Percentiles rank a stretch among this genome's conserved stretches.
These are phyloP conservation scores for Chalciporus sp. DNA, from an alignment of 1,284 basidiomycete species.

Conservation along the genomic window DNA sequence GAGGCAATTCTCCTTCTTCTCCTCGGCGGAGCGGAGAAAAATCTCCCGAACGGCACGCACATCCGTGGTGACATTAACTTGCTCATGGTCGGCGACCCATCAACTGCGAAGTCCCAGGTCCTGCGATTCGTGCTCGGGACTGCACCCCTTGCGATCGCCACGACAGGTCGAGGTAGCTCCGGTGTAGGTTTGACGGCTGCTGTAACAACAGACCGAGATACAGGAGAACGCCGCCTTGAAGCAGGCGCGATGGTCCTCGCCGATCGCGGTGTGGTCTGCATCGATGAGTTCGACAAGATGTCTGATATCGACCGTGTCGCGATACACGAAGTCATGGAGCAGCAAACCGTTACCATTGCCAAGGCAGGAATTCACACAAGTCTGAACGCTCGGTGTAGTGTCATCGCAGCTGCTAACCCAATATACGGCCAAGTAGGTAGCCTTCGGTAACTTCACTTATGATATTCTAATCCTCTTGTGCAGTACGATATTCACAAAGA, in stretches of 20 bases:
- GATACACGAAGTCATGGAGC: slow-evolving; percentile 99
- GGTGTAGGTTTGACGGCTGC: slow-evolving; percentile 99
- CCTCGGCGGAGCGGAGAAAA: slow-evolving; percentile 97
- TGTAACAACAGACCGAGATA: slow-evolving; percentile 98
- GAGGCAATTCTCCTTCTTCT: slow-evolving; percentile 90
- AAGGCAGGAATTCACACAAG: slow-evolving; percentile 99
- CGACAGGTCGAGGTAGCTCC: slow-evolving; percentile 95
- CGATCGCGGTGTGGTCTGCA: slow-evolving; percentile 98
- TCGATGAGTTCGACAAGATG: slow-evolving; percentile 99
- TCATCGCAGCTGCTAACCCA: slow-evolving; percentile 97
- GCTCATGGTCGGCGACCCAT: slow-evolving; percentile 99
- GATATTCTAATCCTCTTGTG: slow-evolving; percentile 6
- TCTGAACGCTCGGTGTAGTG: slow-evolving; percentile 96
- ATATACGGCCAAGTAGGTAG: slow-evolving; percentile 91
- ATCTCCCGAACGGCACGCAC: slow-evolving; percentile 95
- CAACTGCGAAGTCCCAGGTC: slow-evolving; percentile 97
- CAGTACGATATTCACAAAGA: slow-evolving; percentile 99
- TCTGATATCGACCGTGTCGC: slow-evolving; percentile 98
- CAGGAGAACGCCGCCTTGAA: slow-evolving; percentile 93
- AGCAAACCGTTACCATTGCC: slow-evolving; percentile 98
- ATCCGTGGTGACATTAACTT: slow-evolving; percentile 99
- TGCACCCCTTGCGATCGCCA: slow-evolving; percentile 96
- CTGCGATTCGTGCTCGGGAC: slow-evolving; percentile 96
- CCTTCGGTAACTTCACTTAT: not conserved
- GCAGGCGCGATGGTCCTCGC: slow-evolving; percentile 99